phyloP scores from a whole-genome alignment of 2,329 filamentous ascomycete genomes.

The Pseudopithomyces maydicus region DNA sequence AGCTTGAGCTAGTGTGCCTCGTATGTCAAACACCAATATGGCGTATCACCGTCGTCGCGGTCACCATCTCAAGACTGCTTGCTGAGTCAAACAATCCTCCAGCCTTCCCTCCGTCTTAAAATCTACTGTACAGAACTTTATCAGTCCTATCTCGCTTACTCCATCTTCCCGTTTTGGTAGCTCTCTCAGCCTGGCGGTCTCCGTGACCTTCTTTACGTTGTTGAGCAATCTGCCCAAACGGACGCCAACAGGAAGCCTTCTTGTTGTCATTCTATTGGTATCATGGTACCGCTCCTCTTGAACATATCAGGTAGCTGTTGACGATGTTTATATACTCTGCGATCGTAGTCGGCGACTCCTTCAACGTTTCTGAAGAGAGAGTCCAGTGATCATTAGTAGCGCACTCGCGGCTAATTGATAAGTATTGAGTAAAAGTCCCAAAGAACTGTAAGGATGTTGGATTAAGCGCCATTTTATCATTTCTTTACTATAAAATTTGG shows the following conservation, averaged over 20 bases:
- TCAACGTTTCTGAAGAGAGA: constrained; percentile 31
- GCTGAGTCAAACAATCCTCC: constrained; percentile 24
- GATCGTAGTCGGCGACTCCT: constrained; percentile 43
- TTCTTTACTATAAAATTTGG: neutral
- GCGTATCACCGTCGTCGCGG: neutral
- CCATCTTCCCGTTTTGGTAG: constrained; percentile 31
- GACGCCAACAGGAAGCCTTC: constrained; percentile 29
- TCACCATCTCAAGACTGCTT: constrained; percentile 15
- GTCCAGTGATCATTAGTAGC: constrained; percentile 46
- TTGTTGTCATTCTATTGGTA: constrained; percentile 18
- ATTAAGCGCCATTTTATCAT: no score
- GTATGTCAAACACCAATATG: no score
- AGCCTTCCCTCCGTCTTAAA: constrained; percentile 27
- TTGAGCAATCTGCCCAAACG: constrained; percentile 34
- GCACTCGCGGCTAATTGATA: constrained; percentile 31
- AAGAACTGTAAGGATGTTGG: no score
- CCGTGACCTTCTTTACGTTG: constrained; percentile 29
- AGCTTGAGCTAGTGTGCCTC: no score
- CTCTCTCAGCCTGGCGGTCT: constrained; percentile 32
- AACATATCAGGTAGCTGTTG: constrained; percentile 32
- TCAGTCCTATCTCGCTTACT: constrained; percentile 22
- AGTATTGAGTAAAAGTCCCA: no score
- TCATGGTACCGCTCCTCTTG: constrained; percentile 26
- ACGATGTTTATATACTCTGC: constrained; percentile 48
- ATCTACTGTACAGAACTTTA: constrained; percentile 36